A percentile compares a stretch with the other conserved stretches of the same genome.
Conservation (phyloP, 1,284 basidiomycete species). For the Xerocomus amazonicus region DNA sequence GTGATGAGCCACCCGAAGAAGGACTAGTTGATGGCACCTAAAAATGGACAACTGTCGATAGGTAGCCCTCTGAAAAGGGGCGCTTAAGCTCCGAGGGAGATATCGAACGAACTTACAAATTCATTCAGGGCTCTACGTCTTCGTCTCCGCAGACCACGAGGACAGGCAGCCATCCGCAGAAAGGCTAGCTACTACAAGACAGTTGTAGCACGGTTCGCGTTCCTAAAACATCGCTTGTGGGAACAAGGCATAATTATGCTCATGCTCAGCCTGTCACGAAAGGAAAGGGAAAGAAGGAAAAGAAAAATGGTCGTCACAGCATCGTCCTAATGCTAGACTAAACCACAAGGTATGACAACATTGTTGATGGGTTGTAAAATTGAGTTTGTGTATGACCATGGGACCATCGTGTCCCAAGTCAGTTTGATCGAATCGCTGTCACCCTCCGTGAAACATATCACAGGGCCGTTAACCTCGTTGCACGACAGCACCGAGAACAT, state of each 20-base stretch:
- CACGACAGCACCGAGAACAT: neutral
- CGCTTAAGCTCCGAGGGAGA: slow-evolving; percentile 31
- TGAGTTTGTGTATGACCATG: neutral
- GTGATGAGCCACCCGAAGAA: neutral
- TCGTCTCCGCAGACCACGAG: slow-evolving; percentile 13
- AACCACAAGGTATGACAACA: too few species aligned
- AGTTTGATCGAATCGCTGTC: neutral
- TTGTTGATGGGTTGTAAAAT: too few species aligned
- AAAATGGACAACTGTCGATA: slow-evolving; percentile 7
- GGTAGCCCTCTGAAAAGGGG: slow-evolving; percentile 24
- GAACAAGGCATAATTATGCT: neutral
- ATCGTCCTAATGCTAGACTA: too few species aligned
- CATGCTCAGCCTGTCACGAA: too few species aligned
- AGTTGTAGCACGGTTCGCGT: neutral
- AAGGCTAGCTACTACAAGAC: neutral
- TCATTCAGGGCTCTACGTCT: slow-evolving; percentile 14
- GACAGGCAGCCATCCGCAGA: slow-evolving; percentile 7
- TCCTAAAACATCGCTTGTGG: neutral
- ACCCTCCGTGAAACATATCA: neutral
- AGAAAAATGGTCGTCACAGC: too few species aligned
- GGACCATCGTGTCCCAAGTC: neutral
- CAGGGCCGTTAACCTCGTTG: slow-evolving; percentile 14
- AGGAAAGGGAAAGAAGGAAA: too few species aligned
- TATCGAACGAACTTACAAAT: slow-evolving; percentile 20
- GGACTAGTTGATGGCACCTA: slow-evolving; percentile 1